phyloP scores from a whole-genome alignment of 164 flowering plant genomes.

The Nymphaea thermarum region DNA sequence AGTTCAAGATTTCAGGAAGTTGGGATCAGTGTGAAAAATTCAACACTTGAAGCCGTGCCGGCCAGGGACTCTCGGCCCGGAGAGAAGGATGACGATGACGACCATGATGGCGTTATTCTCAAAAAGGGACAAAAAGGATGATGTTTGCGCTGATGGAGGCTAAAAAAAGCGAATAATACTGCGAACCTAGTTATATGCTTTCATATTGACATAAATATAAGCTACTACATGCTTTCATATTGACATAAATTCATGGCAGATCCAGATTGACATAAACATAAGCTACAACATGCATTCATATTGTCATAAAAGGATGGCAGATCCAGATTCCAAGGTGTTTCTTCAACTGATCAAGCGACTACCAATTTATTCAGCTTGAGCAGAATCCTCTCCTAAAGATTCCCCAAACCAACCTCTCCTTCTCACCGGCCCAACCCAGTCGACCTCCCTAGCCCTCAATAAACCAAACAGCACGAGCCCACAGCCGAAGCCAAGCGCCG shows the following conservation, averaged over 20 bases:
- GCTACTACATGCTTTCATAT: no score
- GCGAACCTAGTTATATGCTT: no score
- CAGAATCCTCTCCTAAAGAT: background rate
- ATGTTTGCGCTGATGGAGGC: background rate
- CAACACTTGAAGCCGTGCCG: background rate
- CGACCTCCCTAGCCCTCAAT: constrained; percentile 49
- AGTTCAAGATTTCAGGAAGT: no score
- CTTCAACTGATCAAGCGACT: no score
- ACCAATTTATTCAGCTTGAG: no score
- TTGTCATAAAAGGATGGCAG: background rate
- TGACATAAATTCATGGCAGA: no score
- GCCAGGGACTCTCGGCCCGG: background rate
- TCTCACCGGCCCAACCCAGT: constrained; percentile 12
- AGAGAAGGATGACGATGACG: background rate
- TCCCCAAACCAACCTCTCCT: background rate
- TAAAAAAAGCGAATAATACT: background rate
- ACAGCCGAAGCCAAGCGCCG: constrained; percentile 75
- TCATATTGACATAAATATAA: no score
- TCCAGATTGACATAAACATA: no score
- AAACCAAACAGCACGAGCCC: constrained; percentile 59
- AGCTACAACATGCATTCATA: no score
- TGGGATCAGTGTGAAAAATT: background rate
- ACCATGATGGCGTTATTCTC: no score
- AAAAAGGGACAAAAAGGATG: background rate
- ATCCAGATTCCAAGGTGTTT: background rate